These are phyloP conservation scores for Epicoccum nigrum DNA, from an alignment of 2,329 filamentous ascomycete species.

Conservation along the genomic window DNA sequence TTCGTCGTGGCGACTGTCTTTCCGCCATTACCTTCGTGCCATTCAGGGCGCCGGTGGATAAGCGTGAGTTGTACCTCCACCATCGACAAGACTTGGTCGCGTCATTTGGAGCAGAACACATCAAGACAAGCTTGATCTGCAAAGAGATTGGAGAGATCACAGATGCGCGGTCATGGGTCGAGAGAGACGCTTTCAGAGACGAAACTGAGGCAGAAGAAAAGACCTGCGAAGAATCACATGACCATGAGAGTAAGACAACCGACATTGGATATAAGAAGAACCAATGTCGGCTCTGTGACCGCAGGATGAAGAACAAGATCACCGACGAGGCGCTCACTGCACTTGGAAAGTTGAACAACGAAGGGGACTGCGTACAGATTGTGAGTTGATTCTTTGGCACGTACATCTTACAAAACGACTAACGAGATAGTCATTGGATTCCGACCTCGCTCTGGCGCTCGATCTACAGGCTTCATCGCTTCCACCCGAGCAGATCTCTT, in stretches of 20 bases:
- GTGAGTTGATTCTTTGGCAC: conserved; percentile 13
- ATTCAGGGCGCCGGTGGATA: conserved; percentile 18
- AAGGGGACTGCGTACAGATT: conserved; percentile 28
- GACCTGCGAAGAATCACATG: not conserved
- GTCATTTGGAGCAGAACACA: conserved; percentile 21
- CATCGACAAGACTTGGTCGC: conserved; percentile 19
- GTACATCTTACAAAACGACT: not conserved
- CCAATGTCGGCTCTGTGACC: conserved; percentile 39
- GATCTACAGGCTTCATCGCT: conserved; percentile 10
- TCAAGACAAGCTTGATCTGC: conserved; percentile 31
- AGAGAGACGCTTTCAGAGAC: conserved; percentile 19
- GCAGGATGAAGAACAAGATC: conserved; percentile 41
- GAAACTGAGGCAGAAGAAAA: not conserved
- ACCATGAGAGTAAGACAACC: not conserved
- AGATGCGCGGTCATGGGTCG: conserved; percentile 35
- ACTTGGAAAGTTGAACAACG: conserved; percentile 17
- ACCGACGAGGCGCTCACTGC: conserved; percentile 23
- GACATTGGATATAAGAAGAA: conserved; percentile 33
- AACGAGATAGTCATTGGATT: conserved; percentile 24
- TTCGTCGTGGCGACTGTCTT: conserved; percentile 22
- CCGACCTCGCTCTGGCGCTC: conserved; percentile 24
- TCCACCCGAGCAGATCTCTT: conserved; percentile 5
- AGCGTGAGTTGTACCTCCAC: conserved; percentile 20
- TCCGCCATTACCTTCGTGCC: conserved; percentile 35
- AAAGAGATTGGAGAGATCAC: conserved; percentile 36